Base-by-base conservation (phyloP, 352 stramenopile genomes). In the Peronospora destructor region DNA sequence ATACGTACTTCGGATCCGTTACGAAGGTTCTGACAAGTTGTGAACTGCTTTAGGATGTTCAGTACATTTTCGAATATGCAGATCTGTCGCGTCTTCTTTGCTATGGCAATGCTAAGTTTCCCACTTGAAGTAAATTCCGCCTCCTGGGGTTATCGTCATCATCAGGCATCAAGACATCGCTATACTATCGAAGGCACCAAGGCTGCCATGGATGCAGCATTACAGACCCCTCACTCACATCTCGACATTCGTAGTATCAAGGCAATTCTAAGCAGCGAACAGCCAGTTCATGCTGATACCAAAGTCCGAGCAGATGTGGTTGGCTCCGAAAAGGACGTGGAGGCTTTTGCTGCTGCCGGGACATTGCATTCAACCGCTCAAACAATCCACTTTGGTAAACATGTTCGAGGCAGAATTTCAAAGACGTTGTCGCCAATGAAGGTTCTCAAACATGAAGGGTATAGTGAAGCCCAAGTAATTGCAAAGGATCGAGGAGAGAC, bases 401-500 rank as follows among this genome's bases (percentile, higher is more conserved):
- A 45, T 35, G 40, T 67, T 37, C 57, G 33, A 9, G 61, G 53
- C 12, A 58, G 48, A 43, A 17, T 71, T 8, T 56, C 51, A 2
- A 64, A 23, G 19, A 53, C 42, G 3, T 56, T 49, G 4, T 25
- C 38, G 10, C 46, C 45, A 0, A 48, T 74, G 42, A 70, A 76
- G 14, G 44, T 81, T 17, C 57, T 63, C 14, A 43, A 65, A 38
- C 47, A 66, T 25, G 56, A 62, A n/a, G 36, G 42, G 5, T 63
- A 62, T 5, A 59, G 56, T 13, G 55, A 73, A n/a, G 54, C 63
- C 3, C 10, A 56, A 32, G 43, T 68, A 3, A 53, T 76, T 16
- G 51, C 57, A 1, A 58, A 71, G 12, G 76, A 87, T 53, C 61
- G 71, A 26, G 56, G 47, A 8, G 59, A 77, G 28, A 71, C 85